Percentiles rank a stretch among this genome's conserved stretches.
Conservation (phyloP, 2,329 filamentous ascomycete species). For the Colletotrichum chrysophilum region DNA sequence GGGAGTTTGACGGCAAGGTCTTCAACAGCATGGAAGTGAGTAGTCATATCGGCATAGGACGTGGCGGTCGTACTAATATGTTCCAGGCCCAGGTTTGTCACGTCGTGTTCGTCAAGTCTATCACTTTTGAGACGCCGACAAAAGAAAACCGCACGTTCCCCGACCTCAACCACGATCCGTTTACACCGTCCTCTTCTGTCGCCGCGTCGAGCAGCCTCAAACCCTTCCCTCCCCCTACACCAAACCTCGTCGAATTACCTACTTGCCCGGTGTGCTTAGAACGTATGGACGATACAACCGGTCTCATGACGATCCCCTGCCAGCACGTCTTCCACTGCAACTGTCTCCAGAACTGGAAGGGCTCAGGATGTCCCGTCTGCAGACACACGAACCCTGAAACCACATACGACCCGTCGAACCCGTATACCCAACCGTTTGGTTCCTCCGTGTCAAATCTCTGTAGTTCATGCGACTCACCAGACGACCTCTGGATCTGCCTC, state of each 20-base stretch:
- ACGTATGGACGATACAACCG: slow-evolving; percentile 97
- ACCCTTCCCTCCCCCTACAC: slow-evolving; percentile 72
- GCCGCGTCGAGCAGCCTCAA: slow-evolving; percentile 52
- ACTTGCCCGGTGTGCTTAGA: slow-evolving; percentile 97
- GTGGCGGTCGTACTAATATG: slow-evolving; percentile 17
- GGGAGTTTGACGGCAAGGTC: slow-evolving; percentile 88
- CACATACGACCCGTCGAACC: slow-evolving; percentile 52
- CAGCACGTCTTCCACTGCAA: slow-evolving; percentile 98
- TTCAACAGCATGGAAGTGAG: slow-evolving; percentile 89
- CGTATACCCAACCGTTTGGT: slow-evolving; percentile 61
- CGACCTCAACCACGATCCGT: slow-evolving; percentile 65
- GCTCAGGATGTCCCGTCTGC: slow-evolving; percentile 92
- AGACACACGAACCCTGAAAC: slow-evolving; percentile 73
- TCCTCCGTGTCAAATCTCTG: slow-evolving; percentile 73
- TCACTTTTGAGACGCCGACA: slow-evolving; percentile 77
- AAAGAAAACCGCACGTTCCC: slow-evolving; percentile 56
- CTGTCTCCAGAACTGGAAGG: slow-evolving; percentile 95
- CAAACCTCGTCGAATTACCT: slow-evolving; percentile 86
- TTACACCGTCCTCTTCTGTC: slow-evolving; percentile 55
- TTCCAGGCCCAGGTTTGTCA: slow-evolving; percentile 84
- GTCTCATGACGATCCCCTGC: slow-evolving; percentile 92
- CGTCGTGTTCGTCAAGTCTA: slow-evolving; percentile 91
- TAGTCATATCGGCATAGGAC: neutral
- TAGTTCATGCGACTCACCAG: slow-evolving; percentile 77
- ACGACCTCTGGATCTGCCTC: slow-evolving; percentile 93